Evolutionary conservation across 352 stramenopile species (phyloP), one percentile per base, ranked within the genome.

Genomic region (Phytophthora boehmeriae): DNA sequence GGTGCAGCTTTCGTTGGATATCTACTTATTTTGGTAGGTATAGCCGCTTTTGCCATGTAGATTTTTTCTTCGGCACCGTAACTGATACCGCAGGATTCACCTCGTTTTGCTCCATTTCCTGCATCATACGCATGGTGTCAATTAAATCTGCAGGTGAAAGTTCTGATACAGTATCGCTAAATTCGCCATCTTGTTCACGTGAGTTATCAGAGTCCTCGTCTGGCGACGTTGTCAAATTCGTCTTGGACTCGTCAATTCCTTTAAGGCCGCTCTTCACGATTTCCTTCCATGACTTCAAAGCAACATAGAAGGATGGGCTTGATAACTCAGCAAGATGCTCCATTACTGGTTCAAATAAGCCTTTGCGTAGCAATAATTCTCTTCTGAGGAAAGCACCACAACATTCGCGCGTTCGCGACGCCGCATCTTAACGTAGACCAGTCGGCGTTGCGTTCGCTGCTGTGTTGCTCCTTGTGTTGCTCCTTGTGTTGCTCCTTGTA

Each of bases 111-210:
- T 61, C 43, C 54, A 61, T 17, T 22, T 41, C 43, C 2, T n/a
- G 10, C 16, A 61, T 42, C 16, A 54, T 46, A 8, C 48, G 47
- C 14, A 54, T 54, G 0, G 6, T 52, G n/a, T 54, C 32, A 8
- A 61, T 61, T 8, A 61, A 27, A 28, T 61, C 54, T 3, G 54
- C 20, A 17, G 43, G 30, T 1, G 13, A 25, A 48, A 45, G 5
- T 61, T n/a, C n/a, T n/a, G n/a, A n/a, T n/a, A n/a, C n/a, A n/a
- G n/a, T n/a, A n/a, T n/a, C n/a, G n/a, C n/a, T n/a, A n/a, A n/a
- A n/a, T n/a, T n/a, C n/a, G n/a, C n/a, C n/a, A n/a, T n/a, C n/a
- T n/a, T n/a, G n/a, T n/a, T n/a, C n/a, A n/a, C n/a, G n/a, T n/a
- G n/a, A n/a, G n/a, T n/a, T n/a, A n/a, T n/a, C n/a, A n/a, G n/a